phyloP scores from a whole-genome alignment of 208 protist species.

The Leishmania tarentolae region DNA sequence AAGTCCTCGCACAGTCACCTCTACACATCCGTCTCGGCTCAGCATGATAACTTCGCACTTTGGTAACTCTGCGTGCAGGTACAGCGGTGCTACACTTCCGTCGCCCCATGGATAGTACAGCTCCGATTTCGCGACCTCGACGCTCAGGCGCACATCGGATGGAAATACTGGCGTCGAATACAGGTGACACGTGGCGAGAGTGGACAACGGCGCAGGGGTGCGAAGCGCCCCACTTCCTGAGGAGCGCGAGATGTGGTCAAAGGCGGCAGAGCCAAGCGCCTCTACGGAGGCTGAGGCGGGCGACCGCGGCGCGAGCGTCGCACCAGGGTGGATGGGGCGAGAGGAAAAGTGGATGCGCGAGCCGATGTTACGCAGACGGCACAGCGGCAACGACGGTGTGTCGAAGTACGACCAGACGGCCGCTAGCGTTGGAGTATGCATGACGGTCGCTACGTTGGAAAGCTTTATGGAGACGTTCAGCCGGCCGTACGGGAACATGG shows the following conservation, averaged over 20 bases:
- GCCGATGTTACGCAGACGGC: constrained; percentile 45
- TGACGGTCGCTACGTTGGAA: constrained; percentile 27
- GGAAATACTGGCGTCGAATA: constrained; percentile 58
- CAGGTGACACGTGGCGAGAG: constrained; percentile 3
- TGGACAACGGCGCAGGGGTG: not conserved
- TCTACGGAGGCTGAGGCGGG: constrained; percentile 21
- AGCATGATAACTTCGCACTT: constrained; percentile 27
- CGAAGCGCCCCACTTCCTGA: not conserved
- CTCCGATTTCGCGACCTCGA: constrained; percentile 35
- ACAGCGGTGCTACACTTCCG: constrained; percentile 43
- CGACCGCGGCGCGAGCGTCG: constrained; percentile 23
- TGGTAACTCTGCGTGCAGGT: constrained; percentile 38
- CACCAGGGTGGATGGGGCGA: constrained; percentile 12
- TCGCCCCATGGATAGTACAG: constrained; percentile 65
- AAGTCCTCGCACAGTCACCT: constrained; percentile 39
- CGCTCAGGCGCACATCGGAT: constrained; percentile 39
- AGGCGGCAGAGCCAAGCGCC: constrained; percentile 28
- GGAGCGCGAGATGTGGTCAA: constrained; percentile 18
- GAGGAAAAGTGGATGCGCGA: constrained; percentile 53
- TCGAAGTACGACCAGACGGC: constrained; percentile 61
- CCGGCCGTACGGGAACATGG: constrained; percentile 51
- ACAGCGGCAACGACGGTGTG: constrained; percentile 46
- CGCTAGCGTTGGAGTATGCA: constrained; percentile 61
- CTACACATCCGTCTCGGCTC: constrained; percentile 46
- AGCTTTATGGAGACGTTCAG: constrained; percentile 27